Evolutionary conservation across 139 green algal species (phyloP).

Genomic region (Chlamydomonas incerta): DNA sequence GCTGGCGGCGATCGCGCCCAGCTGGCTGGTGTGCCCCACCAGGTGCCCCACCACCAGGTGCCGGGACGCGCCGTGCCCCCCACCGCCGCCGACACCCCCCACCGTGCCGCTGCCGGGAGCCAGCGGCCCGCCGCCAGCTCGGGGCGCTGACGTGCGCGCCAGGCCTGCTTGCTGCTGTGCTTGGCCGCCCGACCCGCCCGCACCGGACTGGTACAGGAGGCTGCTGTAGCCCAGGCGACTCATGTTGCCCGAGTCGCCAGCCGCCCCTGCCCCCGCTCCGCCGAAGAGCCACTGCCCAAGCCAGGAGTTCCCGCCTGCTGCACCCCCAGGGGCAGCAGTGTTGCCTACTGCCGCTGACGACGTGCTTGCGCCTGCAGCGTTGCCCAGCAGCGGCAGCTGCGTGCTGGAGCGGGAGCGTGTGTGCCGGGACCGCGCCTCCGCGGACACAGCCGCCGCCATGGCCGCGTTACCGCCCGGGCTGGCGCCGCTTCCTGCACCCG

Average conservation of each 20-base stretch:
- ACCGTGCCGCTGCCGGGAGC: too few species aligned
- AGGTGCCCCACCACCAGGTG: slow-evolving; percentile 30
- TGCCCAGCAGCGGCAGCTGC: too few species aligned
- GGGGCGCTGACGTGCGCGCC: too few species aligned
- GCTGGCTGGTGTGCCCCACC: slow-evolving; percentile 18
- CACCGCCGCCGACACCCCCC: slow-evolving; percentile 1
- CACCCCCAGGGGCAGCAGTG: neutral
- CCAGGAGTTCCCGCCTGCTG: neutral
- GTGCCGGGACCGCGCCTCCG: too few species aligned
- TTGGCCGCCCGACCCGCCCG: too few species aligned
- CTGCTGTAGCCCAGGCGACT: slow-evolving; percentile 14
- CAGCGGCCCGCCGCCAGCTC: too few species aligned
- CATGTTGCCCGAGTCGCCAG: neutral
- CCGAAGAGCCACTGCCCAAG: slow-evolving; percentile 6
- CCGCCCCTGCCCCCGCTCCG: neutral
- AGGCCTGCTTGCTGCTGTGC: too few species aligned
- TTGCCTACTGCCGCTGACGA: neutral
- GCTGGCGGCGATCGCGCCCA: slow-evolving; percentile 7
- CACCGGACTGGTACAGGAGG: neutral
- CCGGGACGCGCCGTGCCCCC: neutral
- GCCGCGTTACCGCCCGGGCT: neutral
- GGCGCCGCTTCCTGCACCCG: too few species aligned
- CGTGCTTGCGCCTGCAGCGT: too few species aligned
- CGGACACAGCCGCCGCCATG: neutral
- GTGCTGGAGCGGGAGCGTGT: too few species aligned